Evolutionary conservation across 768 basidiomycete species (phyloP), one percentile per base, ranked within the genome.

Genomic region (Trametes maxima): DNA sequence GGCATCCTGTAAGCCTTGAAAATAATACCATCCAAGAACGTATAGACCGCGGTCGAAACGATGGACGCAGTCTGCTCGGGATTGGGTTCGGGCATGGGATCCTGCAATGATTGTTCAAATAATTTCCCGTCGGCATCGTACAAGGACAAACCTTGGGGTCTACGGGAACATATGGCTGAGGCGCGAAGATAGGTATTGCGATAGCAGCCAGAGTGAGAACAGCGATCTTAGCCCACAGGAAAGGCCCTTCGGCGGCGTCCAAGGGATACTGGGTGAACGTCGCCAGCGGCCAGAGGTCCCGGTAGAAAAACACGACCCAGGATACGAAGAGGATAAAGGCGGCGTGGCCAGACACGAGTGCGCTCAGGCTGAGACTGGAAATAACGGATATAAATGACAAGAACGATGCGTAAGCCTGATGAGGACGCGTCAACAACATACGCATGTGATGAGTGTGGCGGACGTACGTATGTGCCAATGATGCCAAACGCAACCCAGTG

Each of bases 271-370:
- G 72, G n/a, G 75, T 77, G 70, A 76, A 87, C 0, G 85, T 88
- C 16, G 78, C 73, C 10, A 88, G 67, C 13, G 88, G 88, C 69
- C 78, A 86, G 7, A 89, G 51, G 66, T 85, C 81, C n/a, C 87
- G 80, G 66, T 85, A 86, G 36, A 74, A 72, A 65, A 80, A 88
- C 8, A 85, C 76, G 11, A 65, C 65, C 68, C 83, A 82, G 5
- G 75, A 75, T 25, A 75, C 71, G 17, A 84, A 66, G 11, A 88
- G 72, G 1, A 87, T 66, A n/a, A 73, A 67, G 53, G 77, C 79
- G 59, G 84, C 71, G 67, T 89, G 86, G 10, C 71, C 72, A 22
- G 76, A 77, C 4, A 72, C 71, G n/a, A 68, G 21, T 1, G 19
- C 58, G 21, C 57, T 67, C 16, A 65, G 45, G 6, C 39, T 33